Base-by-base conservation (phyloP, 495 filamentous ascomycete species). In the Xylaria cubensis region DNA sequence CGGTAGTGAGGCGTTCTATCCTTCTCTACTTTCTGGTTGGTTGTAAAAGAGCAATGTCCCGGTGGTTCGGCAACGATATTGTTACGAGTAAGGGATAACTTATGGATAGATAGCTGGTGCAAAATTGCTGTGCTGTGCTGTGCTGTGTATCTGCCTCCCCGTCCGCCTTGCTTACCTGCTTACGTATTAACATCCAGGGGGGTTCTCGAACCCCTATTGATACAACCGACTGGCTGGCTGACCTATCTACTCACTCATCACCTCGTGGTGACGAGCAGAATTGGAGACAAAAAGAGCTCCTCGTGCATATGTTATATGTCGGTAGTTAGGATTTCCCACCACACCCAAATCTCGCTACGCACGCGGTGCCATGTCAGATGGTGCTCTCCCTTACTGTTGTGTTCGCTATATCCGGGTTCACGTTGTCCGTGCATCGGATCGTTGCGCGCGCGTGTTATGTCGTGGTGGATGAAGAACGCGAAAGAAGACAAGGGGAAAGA, bases 261-360 rank as follows among this genome's bases (percentile, higher is more conserved):
- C 34, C 7, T 36, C 13, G 51, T 68, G 13, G n/a, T 58, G 21
- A 8, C 44, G n/a, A 29, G 7, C 19, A 58, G 36, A 44, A 9
- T 67, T 53, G 51, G 51, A 68, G 36, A 32, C 15, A 13, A 26
- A 55, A 29, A 21, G 0, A 29, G 3, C 13, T 0, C 29, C 21
- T 29, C 48, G 50, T 69, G 53, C 53, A 69, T 69, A 24, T 61
- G 53, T 48, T 21, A 48, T 46, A 69, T 69, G 51, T 61, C 67
- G 53, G 51, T 36, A 69, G 39, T 61, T 69, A 26, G 2, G 24
- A 53, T 24, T 42, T 59, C 15, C 17, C 50, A 67, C 48, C 67
- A 59, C 67, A 32, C 39, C 50, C 50, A 56, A 34, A 58, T 68
- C 36, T 58, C 65, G 36, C 65, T 68, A 32, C 50, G 21, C 36